phyloP scores from a whole-genome alignment of 495 filamentous ascomycete genomes.

The Penicillium taxi region DNA sequence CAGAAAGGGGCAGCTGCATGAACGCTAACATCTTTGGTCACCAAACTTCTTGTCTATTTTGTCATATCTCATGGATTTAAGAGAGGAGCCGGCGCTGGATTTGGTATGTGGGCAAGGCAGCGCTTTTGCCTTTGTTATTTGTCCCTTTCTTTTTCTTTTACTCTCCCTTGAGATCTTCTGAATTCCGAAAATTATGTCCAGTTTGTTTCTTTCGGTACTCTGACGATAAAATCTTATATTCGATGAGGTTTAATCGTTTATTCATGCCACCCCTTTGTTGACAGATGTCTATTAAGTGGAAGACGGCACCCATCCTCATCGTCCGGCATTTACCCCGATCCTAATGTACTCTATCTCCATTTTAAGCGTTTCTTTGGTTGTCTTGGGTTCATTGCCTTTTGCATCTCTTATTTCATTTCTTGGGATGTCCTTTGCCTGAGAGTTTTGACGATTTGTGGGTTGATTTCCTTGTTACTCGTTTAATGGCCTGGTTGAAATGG shows the following conservation, averaged over 20 bases:
- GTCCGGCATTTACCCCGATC: conserved; percentile 13
- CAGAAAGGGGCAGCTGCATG: conserved; percentile 41
- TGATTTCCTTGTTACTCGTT: conserved; percentile 12
- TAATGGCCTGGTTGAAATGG: conserved; percentile 11
- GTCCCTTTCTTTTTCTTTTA: conserved; percentile 17
- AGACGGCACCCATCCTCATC: conserved; percentile 9
- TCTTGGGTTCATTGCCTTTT: conserved; percentile 17
- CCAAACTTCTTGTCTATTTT: conserved; percentile 2
- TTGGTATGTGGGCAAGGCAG: conserved; percentile 25
- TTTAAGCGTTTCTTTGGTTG: conserved; percentile 27
- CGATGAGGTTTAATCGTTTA: conserved; percentile 18
- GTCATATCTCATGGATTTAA: conserved; percentile 19
- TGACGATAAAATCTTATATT: conserved; percentile 18
- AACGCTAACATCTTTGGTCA: not conserved
- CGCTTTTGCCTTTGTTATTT: conserved; percentile 6
- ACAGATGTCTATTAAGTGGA: conserved; percentile 3
- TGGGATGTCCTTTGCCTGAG: conserved; percentile 9
- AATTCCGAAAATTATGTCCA: conserved; percentile 14
- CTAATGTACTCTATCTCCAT: conserved; percentile 30
- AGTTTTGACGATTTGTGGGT: conserved; percentile 22
- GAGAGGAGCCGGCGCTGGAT: conserved; percentile 31
- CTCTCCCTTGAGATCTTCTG: conserved; percentile 14
- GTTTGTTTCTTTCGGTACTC: conserved; percentile 12
- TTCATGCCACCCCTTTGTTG: conserved; percentile 2
- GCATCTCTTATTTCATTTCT: conserved; percentile 6